phyloP scores from a whole-genome alignment of 441 rosid genomes.

The Erysimum cheiri region DNA sequence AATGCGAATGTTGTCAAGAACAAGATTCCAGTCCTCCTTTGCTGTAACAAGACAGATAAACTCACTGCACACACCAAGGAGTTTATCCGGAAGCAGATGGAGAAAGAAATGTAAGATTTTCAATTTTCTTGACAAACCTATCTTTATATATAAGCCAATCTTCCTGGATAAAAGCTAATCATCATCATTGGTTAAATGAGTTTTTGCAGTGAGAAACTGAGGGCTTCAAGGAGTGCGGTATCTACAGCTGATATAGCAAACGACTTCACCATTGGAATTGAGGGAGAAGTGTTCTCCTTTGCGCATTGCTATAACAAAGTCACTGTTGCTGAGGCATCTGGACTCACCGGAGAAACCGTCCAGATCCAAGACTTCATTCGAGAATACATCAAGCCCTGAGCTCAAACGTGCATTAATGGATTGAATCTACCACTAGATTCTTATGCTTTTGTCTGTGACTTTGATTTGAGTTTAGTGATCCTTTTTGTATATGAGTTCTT shows the following conservation, averaged over 20 bases:
- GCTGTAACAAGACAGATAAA: conserved; percentile 94
- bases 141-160: not conserved
- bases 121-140: not conserved
- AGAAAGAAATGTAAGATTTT: conserved; percentile 84
- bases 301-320: conserved; percentile 79
- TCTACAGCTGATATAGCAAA: conserved; percentile 84
- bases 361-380: conserved; percentile 77
- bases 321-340: conserved; percentile 77
- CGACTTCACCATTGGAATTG: conserved; percentile 77
- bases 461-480: conserved; percentile 19
- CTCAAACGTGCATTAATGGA: conserved; percentile 4
- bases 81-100: conserved; percentile 84
- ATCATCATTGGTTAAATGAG: not conserved
- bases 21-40: conserved; percentile 78
- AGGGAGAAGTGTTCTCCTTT: conserved; percentile 76
- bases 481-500: conserved; percentile 30
- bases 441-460: conserved; percentile 26
- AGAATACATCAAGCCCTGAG: conserved; percentile 73
- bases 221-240: conserved; percentile 75
- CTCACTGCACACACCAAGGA: conserved; percentile 93
- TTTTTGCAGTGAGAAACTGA: conserved; percentile 69
- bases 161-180: not conserved
- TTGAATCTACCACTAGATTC: conserved; percentile 7
- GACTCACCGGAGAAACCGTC: conserved; percentile 67
- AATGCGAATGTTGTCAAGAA: conserved; percentile 71